Evolutionary conservation across 164 flowering plant genomes (phyloP), one percentile per base, ranked within the genome.

Genomic region (Chimonanthus praecox): DNA sequence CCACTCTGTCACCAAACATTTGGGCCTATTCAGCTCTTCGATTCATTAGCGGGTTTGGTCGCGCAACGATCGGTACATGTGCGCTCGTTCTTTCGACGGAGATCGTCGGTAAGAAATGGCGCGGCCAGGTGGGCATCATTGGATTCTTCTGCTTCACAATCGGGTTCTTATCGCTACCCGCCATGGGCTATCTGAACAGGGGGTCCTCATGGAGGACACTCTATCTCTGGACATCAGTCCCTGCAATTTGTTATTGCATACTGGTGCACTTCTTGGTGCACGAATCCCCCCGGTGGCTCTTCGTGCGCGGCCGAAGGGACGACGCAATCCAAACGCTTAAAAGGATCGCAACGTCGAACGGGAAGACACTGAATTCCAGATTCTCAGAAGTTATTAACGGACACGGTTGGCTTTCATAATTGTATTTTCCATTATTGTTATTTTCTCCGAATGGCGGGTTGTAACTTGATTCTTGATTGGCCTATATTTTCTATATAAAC

Each of bases 141-240:
- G 86, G 92, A 4, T 90, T 88, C 85, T 60, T 86, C 2, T 82
- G 71, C 43, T 89, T 88, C 82, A 83, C 92, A 0, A 3, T 88
- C 0, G 97, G 98, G 2, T 89, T 88, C 67, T 72, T 91, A 4
- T 89, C 98, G 0, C 73, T 92, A 13, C 94, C 97, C 0, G 82
- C 73, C 15, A 78, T 91, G 0, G 92, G 88, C 16, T 89, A 87
- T 47, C 0, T 75, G 2, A 80, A 66, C 11, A 68, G 76, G 43
- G 82, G 66, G 0, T 50, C 69, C 74, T 3, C 96, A 0, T 92
- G 96, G 98, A 77, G 90, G 43, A 48, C 9, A 9, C 75, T 92
- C 13, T 92, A 92, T 49, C 64, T 87, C 0, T 83, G 81, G 77
- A 86, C 89, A 0, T 87, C 94, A 0, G 4, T 79, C 0, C 92